phyloP scores from a whole-genome alignment of 2,329 filamentous ascomycete genomes.

The Nigrograna mackinnonii region DNA sequence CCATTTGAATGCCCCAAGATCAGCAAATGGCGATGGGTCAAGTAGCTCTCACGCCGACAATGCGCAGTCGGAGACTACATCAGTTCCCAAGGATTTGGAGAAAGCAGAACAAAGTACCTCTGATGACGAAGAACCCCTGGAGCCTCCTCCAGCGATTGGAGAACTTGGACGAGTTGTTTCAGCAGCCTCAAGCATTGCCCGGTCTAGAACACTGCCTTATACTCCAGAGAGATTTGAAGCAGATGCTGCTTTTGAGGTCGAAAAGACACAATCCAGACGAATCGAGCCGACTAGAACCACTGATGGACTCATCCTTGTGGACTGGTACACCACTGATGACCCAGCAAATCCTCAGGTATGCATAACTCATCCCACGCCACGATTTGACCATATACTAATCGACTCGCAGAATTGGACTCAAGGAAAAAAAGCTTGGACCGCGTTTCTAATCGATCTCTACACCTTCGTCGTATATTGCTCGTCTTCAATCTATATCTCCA shows the following conservation, averaged over 20 bases:
- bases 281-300: slow-evolving; percentile 18
- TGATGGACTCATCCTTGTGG: slow-evolving; percentile 4
- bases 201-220: slow-evolving; percentile 13
- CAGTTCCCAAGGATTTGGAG: slow-evolving; percentile 1
- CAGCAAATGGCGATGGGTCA: too few species aligned
- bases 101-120: slow-evolving; percentile 3
- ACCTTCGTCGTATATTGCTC: slow-evolving; percentile 57
- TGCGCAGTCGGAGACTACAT: not conserved
- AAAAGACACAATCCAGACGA: slow-evolving; percentile 21
- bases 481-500: slow-evolving; percentile 55
- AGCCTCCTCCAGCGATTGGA: too few species aligned
- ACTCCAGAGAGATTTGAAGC: slow-evolving; percentile 40
- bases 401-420: slow-evolving; percentile 38
- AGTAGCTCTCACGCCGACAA: not conserved
- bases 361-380: not conserved
- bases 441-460: slow-evolving; percentile 51
- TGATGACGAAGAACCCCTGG: not conserved
- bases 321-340: slow-evolving; percentile 14
- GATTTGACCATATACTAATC: not conserved
- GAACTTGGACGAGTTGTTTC: slow-evolving; percentile 3
- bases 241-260: slow-evolving; percentile 39
- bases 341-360: slow-evolving; percentile 38
- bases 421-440: slow-evolving; percentile 48
- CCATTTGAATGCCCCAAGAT: too few species aligned
- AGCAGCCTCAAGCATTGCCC: slow-evolving; percentile 4